Evolutionary conservation across 495 filamentous ascomycete species (phyloP).

Genomic region (Aspergillus nanangensis): DNA sequence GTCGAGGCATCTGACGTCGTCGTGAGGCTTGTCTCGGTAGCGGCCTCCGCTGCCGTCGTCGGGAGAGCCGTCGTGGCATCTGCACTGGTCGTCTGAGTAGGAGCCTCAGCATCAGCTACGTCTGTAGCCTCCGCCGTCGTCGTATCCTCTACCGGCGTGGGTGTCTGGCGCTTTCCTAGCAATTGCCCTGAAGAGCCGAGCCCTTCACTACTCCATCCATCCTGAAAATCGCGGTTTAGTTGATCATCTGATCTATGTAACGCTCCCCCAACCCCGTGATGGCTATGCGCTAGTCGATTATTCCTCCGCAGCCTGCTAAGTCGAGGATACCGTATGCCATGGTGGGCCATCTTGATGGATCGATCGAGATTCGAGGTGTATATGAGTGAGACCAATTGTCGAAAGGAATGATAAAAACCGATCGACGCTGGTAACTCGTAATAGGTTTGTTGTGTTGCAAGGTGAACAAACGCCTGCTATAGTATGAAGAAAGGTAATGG

Average conservation of each 20-base stretch:
- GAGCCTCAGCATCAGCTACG: background rate
- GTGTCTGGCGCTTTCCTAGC: background rate
- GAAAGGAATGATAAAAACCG: too few species aligned
- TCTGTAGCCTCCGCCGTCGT: background rate
- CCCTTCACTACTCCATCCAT: too few species aligned
- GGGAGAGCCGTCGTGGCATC: background rate
- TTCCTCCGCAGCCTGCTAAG: constrained; percentile 3
- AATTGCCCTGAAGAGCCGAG: background rate
- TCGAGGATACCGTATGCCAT: constrained; percentile 1
- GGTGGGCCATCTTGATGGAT: constrained; percentile 6
- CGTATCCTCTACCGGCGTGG: background rate
- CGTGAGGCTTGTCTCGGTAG: too few species aligned
- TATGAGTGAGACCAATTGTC: background rate
- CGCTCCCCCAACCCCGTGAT: constrained; percentile 1
- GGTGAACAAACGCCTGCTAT: too few species aligned
- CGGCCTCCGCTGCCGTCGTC: too few species aligned
- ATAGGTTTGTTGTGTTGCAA: too few species aligned
- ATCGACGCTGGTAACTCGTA: too few species aligned
- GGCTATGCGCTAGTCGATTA: background rate
- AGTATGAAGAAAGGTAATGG: too few species aligned
- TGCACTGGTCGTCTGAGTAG: background rate
- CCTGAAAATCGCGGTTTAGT: background rate
- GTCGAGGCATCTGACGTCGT: too few species aligned
- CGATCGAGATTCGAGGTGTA: background rate
- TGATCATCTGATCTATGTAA: background rate